Base-by-base conservation (phyloP, 345 rosid genomes). In the Salix purpurea region DNA sequence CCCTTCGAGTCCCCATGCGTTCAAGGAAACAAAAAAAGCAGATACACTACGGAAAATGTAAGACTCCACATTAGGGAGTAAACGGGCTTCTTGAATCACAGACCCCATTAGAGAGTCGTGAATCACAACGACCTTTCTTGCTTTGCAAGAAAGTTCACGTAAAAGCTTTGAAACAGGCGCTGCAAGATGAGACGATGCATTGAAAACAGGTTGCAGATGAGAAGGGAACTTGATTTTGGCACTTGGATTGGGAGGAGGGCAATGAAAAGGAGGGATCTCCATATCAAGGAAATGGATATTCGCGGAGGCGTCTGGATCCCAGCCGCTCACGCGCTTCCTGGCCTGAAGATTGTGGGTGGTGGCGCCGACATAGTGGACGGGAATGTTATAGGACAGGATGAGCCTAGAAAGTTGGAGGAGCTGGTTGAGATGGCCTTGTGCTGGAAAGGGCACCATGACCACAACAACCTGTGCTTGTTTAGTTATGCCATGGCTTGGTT, bases 351-450 rank as follows among this genome's bases (percentile, higher is more conserved):
- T 86, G 84, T 86, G 88, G 80, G 76, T 60, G 74, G 88, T 68
- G 70, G 86, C 42, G 70, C 83, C 67, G 13, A 83, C 77, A 71
- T 79, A 88, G 77, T 86, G 87, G 78, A 88, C 85, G 9, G 85
- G 82, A 69, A 85, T 72, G 71, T 74, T 61, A 73, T 83, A 71
- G 79, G 83, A 72, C 8, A 80, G 77, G 73, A 86, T 16, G 62
- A 83, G 84, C 58, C 85, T 73, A 68, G 89, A 88, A 68, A 88
- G 89, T 1, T 88, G 89, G 71, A 88, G 88, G 62, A 88, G 87
- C 66, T 86, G 91, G 78, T 86, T 86, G 48, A 88, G 86, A 64
- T 88, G 91, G 74, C 89, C 91, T 58, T 88, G 89, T 8, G 87
- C 86, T 13, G 89, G 91, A n/a, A 86, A 80, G 15, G 91, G 91